A percentile compares a stretch with the other conserved stretches of the same genome.
These are phyloP conservation scores for Dissophora ornata DNA, from an alignment of 192 early-diverging fungal genomes.

Conservation along the genomic window DNA sequence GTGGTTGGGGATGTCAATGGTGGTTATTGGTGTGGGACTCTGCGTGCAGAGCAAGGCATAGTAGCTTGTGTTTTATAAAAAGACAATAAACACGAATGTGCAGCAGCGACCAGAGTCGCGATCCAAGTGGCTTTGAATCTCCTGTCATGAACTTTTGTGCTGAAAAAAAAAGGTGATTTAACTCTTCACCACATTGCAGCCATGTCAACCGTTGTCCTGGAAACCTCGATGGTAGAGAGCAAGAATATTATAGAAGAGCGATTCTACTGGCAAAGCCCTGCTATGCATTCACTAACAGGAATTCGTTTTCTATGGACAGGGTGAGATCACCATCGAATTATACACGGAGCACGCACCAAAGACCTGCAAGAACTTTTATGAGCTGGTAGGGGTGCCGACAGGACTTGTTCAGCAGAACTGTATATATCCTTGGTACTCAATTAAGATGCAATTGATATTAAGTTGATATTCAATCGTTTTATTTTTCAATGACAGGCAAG, in stretches of 20 bases:
- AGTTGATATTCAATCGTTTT: constrained; percentile 5
- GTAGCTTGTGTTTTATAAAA: no score
- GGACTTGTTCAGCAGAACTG: no score
- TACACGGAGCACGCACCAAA: constrained; percentile 89
- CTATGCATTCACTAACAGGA: no score
- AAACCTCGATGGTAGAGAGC: constrained; percentile 64
- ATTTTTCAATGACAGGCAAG: constrained; percentile 64
- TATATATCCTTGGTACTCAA: no score
- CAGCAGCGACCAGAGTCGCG: no score
- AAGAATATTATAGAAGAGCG: no score
- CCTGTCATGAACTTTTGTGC: no score
- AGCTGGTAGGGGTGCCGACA: constrained; percentile 60
- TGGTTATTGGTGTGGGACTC: constrained; percentile 75
- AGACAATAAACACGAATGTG: no score
- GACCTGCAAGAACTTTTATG: constrained; percentile 88
- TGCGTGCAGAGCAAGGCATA: constrained; percentile 68
- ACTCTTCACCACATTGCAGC: constrained; percentile 1
- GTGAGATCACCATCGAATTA: constrained; percentile 78
- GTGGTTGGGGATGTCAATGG: constrained; percentile 73
- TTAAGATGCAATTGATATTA: no score
- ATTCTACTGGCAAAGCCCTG: no score
- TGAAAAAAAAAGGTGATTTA: no score
- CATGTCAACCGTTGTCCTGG: constrained; percentile 58
- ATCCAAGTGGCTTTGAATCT: constrained; percentile 22
- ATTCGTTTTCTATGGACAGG: constrained; percentile 32